Conservation (phyloP, 257 asterid species). For the Agastache rugosa region DNA sequence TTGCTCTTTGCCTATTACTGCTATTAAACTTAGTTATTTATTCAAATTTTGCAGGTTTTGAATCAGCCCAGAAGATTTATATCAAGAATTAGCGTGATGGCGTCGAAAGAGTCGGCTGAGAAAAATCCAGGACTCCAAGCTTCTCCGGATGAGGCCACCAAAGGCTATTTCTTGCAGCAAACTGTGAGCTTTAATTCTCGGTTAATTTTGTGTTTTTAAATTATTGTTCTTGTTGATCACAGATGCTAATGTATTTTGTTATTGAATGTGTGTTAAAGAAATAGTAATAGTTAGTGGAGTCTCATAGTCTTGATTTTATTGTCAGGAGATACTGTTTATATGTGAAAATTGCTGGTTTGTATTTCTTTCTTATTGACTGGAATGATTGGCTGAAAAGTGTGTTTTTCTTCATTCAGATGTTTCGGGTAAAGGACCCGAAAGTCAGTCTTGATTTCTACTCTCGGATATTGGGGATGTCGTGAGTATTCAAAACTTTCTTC, state of each 20-base stretch:
- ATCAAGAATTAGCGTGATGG: conserved; percentile 57
- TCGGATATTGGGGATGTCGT: conserved; percentile 92
- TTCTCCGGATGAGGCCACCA: conserved; percentile 75
- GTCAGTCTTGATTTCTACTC: conserved; percentile 95
- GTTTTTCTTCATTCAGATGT: conserved; percentile 64
- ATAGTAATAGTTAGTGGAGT: not conserved
- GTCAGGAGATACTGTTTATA: conserved; percentile 10
- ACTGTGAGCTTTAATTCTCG: conserved; percentile 56
- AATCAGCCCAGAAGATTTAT: conserved; percentile 42
- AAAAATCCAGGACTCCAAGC: conserved; percentile 83
- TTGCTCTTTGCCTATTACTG: not conserved
- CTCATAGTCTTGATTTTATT: not conserved
- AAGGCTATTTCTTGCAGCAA: conserved; percentile 84
- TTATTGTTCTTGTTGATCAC: not conserved
- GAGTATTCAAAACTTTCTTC: conserved; percentile 47
- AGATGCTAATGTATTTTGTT: not conserved
- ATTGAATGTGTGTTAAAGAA: not conserved
- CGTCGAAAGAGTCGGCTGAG: conserved; percentile 72
- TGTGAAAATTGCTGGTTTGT: not conserved
- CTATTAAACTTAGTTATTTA: not conserved
- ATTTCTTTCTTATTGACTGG: not conserved
- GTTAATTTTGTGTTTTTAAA: not conserved
- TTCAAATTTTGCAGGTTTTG: conserved; percentile 46
- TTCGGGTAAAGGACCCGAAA: conserved; percentile 92
- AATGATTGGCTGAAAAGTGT: conserved; percentile 31